Base-by-base conservation (phyloP, 2,329 filamentous ascomycete genomes). In the Trichoderma pleuroti region DNA sequence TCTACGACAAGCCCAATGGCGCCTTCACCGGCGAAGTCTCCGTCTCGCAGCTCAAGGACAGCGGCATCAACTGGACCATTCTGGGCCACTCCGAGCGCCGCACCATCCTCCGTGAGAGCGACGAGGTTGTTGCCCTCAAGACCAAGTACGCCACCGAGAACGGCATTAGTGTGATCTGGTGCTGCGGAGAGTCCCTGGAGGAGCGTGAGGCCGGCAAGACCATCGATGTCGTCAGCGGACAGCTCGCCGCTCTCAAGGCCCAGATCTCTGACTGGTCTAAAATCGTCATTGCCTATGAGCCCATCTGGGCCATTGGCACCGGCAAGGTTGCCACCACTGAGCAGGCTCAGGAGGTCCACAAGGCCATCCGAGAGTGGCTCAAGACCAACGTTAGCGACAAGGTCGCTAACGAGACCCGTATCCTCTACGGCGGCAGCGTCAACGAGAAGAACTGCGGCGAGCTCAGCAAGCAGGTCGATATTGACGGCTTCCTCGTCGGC, bases 391-490 rank as follows among this genome's bases (percentile, higher is more conserved):
- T 97, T 74, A 85, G 88, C 79, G 87, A 92, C 73, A 84, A 87
- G 80, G 93, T 92, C 70, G 90, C 94, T 60, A 93, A 97, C 74
- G 90, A 92, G 85, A 97, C 94, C 73, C 90, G 96, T 78, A 93
- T 99, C 81, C 91, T 99, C 80, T 99, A 99, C 84, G 96, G 96
- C 76, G 96, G 96, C 80, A 96, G 92, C 78, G 96, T 99, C 78
- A 97, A 88, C 81, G 96, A 97, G 88, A 98, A 98, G 92, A 99
- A 99, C 90, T 97, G 93, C 88, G 89, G 87, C 80, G 95, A 98
- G 74, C 88, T 99, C 78, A 90, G 92, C 81, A 95, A 94, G 87
- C 90, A 98, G 89, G 82, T 89, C 74, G 96, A 99, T 83, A 97
- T 99, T 82, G 96, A 99, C 83, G 96, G 96, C 72, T 98, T 98